A percentile compares a stretch with the other conserved stretches of the same genome.
phyloP scores from a whole-genome alignment of 805 yeast genomes.

The Deakozyma indianensis region DNA sequence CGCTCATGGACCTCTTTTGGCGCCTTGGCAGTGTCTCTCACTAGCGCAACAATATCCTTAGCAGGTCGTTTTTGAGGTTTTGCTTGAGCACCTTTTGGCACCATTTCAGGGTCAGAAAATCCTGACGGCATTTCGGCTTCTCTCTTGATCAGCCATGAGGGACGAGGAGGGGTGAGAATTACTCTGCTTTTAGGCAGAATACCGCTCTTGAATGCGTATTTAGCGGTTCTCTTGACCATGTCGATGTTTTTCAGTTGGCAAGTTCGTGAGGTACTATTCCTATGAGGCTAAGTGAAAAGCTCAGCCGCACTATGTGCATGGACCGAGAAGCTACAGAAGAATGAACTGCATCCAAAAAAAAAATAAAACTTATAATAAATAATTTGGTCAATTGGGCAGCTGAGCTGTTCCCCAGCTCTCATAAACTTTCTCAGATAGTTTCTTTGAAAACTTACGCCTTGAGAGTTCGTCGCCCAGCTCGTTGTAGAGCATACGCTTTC shows the following conservation, averaged over 20 bases:
- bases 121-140: slow-evolving; percentile 45
- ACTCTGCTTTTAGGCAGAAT: slow-evolving; percentile 66
- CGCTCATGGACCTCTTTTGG: slow-evolving; percentile 24
- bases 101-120: slow-evolving; percentile 46
- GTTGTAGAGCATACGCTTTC: slow-evolving; percentile 19
- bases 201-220: slow-evolving; percentile 55
- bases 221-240: slow-evolving; percentile 36
- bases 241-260: too few species aligned
- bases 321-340: too few species aligned
- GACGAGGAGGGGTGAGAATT: slow-evolving; percentile 44
- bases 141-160: slow-evolving; percentile 18
- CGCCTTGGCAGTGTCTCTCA: slow-evolving; percentile 35
- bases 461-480: slow-evolving; percentile 32
- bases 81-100: slow-evolving; percentile 48
- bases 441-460: slow-evolving; percentile 36
- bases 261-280: too few species aligned
- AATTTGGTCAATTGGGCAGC: too few species aligned
- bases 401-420: slow-evolving; percentile 47
- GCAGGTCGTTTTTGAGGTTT: slow-evolving; percentile 33
- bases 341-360: too few species aligned
- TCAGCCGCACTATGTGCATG: too few species aligned
- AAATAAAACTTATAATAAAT: too few species aligned
- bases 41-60: slow-evolving; percentile 41
- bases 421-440: slow-evolving; percentile 36
- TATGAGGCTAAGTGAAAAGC: too few species aligned